A percentile compares a stretch with the other conserved stretches of the same genome.
phyloP scores from a whole-genome alignment of 2,329 filamentous ascomycete species.

The Microdochium bolleyi region DNA sequence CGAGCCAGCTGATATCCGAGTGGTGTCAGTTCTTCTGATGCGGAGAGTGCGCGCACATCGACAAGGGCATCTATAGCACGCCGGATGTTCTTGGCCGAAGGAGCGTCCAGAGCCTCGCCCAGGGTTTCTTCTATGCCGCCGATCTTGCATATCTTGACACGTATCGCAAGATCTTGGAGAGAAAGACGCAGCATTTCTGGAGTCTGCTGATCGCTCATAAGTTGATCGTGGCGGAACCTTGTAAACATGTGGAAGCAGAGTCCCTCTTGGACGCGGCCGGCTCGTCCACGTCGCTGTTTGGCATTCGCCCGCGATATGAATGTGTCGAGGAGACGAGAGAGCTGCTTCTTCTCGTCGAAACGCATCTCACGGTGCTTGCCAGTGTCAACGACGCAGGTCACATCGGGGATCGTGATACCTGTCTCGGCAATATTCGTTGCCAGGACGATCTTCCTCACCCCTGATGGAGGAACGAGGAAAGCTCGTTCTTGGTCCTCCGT shows the following conservation, averaged over 20 bases:
- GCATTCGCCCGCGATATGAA: conserved; percentile 96
- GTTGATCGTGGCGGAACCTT: conserved; percentile 73
- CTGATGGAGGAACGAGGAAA: conserved; percentile 75
- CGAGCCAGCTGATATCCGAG: conserved; percentile 82
- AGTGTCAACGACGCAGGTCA: conserved; percentile 93
- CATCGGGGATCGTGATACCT: conserved; percentile 95
- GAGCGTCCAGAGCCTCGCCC: conserved; percentile 80
- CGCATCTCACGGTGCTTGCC: conserved; percentile 97
- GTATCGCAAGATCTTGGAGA: conserved; percentile 87
- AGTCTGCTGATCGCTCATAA: conserved; percentile 87
- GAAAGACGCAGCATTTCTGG: conserved; percentile 94
- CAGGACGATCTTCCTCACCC: conserved; percentile 84
- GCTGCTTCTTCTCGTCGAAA: conserved; percentile 85
- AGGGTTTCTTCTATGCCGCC: conserved; percentile 89
- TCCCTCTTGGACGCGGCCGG: conserved; percentile 90
- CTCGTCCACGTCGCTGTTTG: conserved; percentile 87
- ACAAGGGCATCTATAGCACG: conserved; percentile 88
- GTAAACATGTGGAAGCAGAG: conserved; percentile 96
- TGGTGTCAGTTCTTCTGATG: conserved; percentile 74
- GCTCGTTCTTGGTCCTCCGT: conserved; percentile 95
- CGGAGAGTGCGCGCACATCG: conserved; percentile 83
- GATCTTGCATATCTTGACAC: conserved; percentile 95
- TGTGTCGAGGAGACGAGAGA: conserved; percentile 84
- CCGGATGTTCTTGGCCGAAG: conserved; percentile 84
- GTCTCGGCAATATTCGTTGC: conserved; percentile 98